Base-by-base conservation (phyloP, 192 early-diverging fungal species). In the Jimgerdemannia flammicorona region DNA sequence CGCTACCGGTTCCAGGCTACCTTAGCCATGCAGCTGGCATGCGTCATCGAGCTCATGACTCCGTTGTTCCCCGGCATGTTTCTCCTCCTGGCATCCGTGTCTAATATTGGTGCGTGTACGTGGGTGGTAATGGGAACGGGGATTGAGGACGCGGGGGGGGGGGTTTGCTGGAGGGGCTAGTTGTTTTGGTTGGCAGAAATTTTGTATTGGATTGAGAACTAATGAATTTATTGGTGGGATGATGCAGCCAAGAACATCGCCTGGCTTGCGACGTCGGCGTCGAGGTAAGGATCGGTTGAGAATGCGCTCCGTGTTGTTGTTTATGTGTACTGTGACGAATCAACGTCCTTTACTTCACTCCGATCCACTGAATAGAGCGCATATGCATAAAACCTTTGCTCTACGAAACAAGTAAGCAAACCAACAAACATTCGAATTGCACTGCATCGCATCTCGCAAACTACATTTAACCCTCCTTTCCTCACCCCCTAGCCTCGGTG, bases 261-360 rank as follows among this genome's bases (percentile, higher is more conserved):
- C 19, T 96, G 93, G 93, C 79, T 96, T 67, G 93, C 95, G 8
- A 86, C 88, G 42, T 90, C 87, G 19, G 95, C 95, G 2, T 91
- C 95, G 20, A 84, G 79, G 79, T 80, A 76, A 71, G 40, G 8
- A 44, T 42, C n/a, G 43, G 14, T 10, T 75, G 20, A 72, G 0
- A 40, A 6, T 18, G 44, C 41, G 59, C 41, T 14, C 8, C 70
- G 40, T 18, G 19, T n/a, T 67, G 10, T 19, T 63, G 9, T 44
- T 3, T 70, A 20, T 17, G 29, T 29, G 29, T 29, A 29, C 29
- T 29, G 29, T 29, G 29, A 29, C 29, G 29, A 29, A 29, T 29
- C 29, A 29, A 29, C 29, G 29, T n/a, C 29, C 29, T 29, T 29
- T 29, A 29, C 29, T 29, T 29, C 29, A 29, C 29, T 29, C 29